Conservation (phyloP, 148 eudicot genomes). For the Tetragonia tetragonoides region DNA sequence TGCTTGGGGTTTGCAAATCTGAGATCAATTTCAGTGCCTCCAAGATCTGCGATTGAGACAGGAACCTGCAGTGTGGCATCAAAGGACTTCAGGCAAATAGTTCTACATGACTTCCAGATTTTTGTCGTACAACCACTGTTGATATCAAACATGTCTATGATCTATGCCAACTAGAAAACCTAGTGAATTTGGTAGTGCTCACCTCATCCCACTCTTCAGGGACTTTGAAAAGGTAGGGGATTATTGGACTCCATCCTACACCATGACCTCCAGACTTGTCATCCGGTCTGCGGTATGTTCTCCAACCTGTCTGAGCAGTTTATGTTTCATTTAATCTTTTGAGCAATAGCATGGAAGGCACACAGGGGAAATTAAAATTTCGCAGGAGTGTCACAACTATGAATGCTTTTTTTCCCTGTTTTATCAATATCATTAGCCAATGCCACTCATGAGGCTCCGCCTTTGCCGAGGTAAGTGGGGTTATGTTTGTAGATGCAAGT, state of each 20-base stretch:
- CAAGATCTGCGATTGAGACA: slow-evolving; percentile 94
- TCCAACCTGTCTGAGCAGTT: slow-evolving; percentile 98
- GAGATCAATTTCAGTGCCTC: slow-evolving; percentile 93
- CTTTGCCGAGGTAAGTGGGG: no score
- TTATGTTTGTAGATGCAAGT: no score
- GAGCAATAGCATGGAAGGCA: not conserved
- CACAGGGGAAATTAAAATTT: not conserved
- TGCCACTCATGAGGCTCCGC: no score
- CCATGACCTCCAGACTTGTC: slow-evolving; percentile 98
- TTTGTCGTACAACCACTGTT: not conserved
- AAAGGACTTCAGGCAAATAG: not conserved
- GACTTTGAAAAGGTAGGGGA: slow-evolving; percentile 79
- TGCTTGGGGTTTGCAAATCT: slow-evolving; percentile 78
- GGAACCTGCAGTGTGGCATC: slow-evolving; percentile 50
- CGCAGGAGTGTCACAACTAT: no score
- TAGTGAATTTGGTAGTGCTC: not conserved
- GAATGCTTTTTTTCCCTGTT: no score
- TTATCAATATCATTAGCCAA: no score
- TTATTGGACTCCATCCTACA: slow-evolving; percentile 99
- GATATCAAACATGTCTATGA: not conserved
- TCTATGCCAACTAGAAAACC: not conserved
- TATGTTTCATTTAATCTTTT: slow-evolving; percentile 30
- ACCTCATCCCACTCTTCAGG: slow-evolving; percentile 92
- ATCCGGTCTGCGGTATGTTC: slow-evolving; percentile 89
- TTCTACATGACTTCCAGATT: not conserved